Evolutionary conservation across 495 filamentous ascomycete species (phyloP), one percentile per base, ranked within the genome.

Genomic region (Immersiella caudata): DNA sequence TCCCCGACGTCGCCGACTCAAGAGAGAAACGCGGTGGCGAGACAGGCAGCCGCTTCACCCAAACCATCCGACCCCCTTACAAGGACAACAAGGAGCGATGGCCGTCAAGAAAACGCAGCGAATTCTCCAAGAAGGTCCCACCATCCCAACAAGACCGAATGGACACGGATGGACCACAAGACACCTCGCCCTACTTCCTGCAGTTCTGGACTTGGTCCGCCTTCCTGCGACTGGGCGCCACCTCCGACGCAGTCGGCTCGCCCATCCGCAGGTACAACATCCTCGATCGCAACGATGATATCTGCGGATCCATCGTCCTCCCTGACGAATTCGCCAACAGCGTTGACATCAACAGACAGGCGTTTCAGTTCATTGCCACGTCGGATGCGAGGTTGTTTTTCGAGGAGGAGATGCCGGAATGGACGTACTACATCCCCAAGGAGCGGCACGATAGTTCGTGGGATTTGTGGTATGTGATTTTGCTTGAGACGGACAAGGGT

Each of bases 341-440:
- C 11, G 29, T 62, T 22, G 59, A 62, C 6, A 46, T 7, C 9
- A n/a, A 62, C 8, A 6, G 22, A 1, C 60, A 62, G 16, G 5
- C 40, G 36, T 22, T 26, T 57, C 68, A 73, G 24, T 77, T 79
- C 52, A 64, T 78, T 35, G 78, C 78, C 12, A 67, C 78, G 22
- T 74, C 73, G 20, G 76, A 79, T n/a, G 76, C 78, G n/a, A 77
- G 72, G 40, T 59, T n/a, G 0, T 76, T 79, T 63, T 68, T 64
- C 12, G 20, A 51, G 3, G 71, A 73, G 24, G 77, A 79, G 67
- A 68, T 64, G 29, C 58, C 64, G 20, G 67, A 56, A 6, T 79
- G 77, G 77, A 75, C 72, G 9, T 75, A 72, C 62, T 78, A 78
- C 62, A 72, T 78, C 67, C 63, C 70, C 36, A 69, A 69, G 61